These are phyloP conservation scores for Iris macrosiphon DNA, from an alignment of 106 monocot species.

Conservation along the genomic window DNA sequence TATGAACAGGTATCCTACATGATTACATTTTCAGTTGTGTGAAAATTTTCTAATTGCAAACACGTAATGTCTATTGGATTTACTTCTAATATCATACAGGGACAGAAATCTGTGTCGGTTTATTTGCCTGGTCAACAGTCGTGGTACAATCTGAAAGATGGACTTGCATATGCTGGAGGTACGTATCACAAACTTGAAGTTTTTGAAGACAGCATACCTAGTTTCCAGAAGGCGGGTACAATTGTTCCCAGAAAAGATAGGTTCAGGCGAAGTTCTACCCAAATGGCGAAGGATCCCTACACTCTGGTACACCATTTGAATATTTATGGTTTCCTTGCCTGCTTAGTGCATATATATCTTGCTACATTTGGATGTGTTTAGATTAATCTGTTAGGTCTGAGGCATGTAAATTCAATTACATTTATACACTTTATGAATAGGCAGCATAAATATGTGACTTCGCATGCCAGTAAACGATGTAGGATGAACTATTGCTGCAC, in stretches of 20 bases:
- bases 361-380: too few species aligned
- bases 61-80: background rate
- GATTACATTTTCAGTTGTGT: too few species aligned
- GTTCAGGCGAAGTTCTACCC: slow-evolving; percentile 82
- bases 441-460: too few species aligned
- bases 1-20: slow-evolving; percentile 60
- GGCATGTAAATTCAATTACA: too few species aligned
- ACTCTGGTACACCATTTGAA: slow-evolving; percentile 97
- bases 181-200: slow-evolving; percentile 61
- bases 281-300: slow-evolving; percentile 92
- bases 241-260: slow-evolving; percentile 91
- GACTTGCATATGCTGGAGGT: slow-evolving; percentile 55
- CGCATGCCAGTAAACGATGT: too few species aligned
- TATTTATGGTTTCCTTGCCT: too few species aligned
- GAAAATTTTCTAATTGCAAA: too few species aligned
- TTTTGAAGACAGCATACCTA: slow-evolving; percentile 84
- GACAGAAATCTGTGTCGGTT: slow-evolving; percentile 65
- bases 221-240: slow-evolving; percentile 85
- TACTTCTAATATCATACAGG: slow-evolving; percentile 33
- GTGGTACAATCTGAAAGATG: slow-evolving; percentile 83
- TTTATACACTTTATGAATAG: too few species aligned
- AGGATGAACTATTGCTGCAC: too few species aligned
- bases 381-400: too few species aligned
- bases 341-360: too few species aligned
- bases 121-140: slow-evolving; percentile 67